phyloP scores from a whole-genome alignment of 345 rosid genomes.

The Gossypium herbaceum region DNA sequence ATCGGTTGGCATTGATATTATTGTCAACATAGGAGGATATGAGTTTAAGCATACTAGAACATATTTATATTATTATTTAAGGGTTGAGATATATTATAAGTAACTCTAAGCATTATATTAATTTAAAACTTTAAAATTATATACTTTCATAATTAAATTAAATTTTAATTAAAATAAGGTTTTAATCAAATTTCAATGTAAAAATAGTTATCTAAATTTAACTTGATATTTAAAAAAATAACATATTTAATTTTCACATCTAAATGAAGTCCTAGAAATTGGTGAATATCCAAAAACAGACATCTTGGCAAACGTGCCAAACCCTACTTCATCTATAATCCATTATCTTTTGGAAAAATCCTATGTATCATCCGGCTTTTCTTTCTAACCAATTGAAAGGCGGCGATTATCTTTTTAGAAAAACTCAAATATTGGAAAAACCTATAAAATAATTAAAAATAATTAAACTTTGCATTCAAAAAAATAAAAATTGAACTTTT shows the following conservation, averaged over 20 bases:
- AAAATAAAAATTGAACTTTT: too few relatives aligned
- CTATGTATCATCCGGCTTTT: background rate
- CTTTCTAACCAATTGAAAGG: background rate
- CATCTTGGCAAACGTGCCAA: conserved; percentile 7
- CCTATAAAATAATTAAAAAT: background rate
- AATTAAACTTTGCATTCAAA: background rate
- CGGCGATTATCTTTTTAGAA: background rate
- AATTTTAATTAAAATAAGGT: too few relatives aligned
- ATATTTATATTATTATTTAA: too few relatives aligned
- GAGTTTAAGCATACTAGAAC: rapidly evolving
- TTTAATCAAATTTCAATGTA: too few relatives aligned
- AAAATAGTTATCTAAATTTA: too few relatives aligned
- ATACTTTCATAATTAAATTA: too few relatives aligned
- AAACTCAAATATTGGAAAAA: background rate
- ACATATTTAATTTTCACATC: background rate
- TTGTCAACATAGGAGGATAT: too few relatives aligned
- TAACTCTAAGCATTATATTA: too few relatives aligned
- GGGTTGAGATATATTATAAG: rapidly evolving
- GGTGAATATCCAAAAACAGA: background rate
- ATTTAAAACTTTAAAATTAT: too few relatives aligned
- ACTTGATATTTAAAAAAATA: too few relatives aligned
- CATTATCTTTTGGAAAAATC: background rate
- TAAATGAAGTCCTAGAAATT: background rate
- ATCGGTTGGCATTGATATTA: rapidly evolving
- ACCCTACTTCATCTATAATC: background rate